Base-by-base conservation (phyloP, 2,329 filamentous ascomycete species). In the Diaporthe sp. region DNA sequence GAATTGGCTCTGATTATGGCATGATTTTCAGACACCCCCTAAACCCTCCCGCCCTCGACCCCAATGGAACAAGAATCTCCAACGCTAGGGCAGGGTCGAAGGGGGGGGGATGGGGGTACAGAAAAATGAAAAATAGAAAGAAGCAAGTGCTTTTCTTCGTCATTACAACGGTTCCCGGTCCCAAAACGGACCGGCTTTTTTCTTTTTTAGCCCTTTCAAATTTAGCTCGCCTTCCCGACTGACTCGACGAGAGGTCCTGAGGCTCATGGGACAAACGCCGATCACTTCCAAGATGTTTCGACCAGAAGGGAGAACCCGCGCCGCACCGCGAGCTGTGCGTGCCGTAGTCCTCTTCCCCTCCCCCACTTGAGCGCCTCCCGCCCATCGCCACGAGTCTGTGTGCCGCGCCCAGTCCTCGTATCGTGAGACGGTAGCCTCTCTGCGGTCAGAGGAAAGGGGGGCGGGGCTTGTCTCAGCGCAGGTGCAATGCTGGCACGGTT, bases 351-450 rank as follows among this genome's bases (percentile, higher is more conserved):
- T 38, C 8, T n/a, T 35, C 22, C 33, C 35, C 19, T 38, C 15
- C 50, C 55, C 28, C 42, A 42, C 61, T 50, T 67, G 61, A 17
- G 61, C 61, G 38, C 28, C 28, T 67, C 42, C 61, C 61, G 30
- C 45, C 61, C 61, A n/a, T 67, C 61, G 45, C 61, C 42, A 38
- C 45, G 61, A 67, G 61, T 35, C 61, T 67, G 61, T 52, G 61
- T 67, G 61, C 45, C 61, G 61, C 64, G 64, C 64, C 64, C 64
- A 72, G 57, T 55, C 69, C 69, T 64, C 69, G 69, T 72, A 54
- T 72, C 69, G 42, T 72, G 69, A 72, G 69, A 72, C 69, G 57
- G 69, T 64, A 64, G 57, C 38, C 42, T 61, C 28, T 52, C 52
- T 64, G 57, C 57, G 57, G 57, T 54, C 57, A 54, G 69, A 61